Evolutionary conservation across 1,284 basidiomycete genomes (phyloP).

Genomic region (Sparassis latifolia): DNA sequence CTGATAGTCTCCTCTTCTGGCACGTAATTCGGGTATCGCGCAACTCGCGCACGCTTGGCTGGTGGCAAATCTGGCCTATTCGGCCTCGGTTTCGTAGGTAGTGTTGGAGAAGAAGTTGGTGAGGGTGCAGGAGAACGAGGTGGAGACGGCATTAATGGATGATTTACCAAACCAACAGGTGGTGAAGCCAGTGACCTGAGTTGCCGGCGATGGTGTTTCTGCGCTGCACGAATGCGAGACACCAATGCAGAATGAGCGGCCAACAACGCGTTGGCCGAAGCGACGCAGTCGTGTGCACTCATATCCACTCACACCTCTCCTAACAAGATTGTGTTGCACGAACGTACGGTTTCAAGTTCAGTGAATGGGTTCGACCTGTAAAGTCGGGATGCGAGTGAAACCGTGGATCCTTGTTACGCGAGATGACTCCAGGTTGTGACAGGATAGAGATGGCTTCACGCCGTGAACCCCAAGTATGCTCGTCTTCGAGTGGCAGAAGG

Average conservation of each 20-base stretch:
- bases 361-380: neutral
- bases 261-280: conserved; percentile 45
- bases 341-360: neutral
- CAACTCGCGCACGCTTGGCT: conserved; percentile 61
- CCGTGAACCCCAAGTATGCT: no score
- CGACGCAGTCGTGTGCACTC: conserved; percentile 20
- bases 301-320: neutral
- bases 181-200: conserved; percentile 33
- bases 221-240: conserved; percentile 33
- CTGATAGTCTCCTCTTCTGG: conserved; percentile 91
- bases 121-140: conserved; percentile 36
- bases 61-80: conserved; percentile 54
- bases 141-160: conserved; percentile 43
- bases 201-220: conserved; percentile 34
- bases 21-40: conserved; percentile 71
- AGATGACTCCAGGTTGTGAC: no score
- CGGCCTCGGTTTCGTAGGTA: conserved; percentile 30
- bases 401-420: no score
- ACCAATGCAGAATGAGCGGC: conserved; percentile 40
- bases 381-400: no score
- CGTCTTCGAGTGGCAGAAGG: no score
- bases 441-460: no score
- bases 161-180: conserved; percentile 32
- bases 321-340: no score
- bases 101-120: conserved; percentile 40